These are phyloP conservation scores for Clonostachys byssicola DNA, from an alignment of 2,329 filamentous ascomycete species.

Conservation along the genomic window DNA sequence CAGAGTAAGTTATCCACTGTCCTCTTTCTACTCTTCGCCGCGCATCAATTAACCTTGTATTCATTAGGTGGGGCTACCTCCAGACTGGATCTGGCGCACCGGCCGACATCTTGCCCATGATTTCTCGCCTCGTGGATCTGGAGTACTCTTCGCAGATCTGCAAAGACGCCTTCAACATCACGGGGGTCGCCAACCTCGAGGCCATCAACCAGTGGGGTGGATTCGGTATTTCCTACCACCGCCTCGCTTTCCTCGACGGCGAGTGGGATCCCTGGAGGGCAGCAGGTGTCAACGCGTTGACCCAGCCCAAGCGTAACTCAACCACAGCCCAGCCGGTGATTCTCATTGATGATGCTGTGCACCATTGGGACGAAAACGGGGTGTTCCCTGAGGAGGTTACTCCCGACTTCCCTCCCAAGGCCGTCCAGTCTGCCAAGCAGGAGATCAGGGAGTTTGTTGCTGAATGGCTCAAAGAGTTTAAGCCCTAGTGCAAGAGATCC, in stretches of 20 bases:
- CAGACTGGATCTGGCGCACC: conserved; percentile 70
- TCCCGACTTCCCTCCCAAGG: conserved; percentile 1
- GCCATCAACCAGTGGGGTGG: conserved; percentile 75
- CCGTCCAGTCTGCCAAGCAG: conserved; percentile 2
- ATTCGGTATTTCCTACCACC: conserved; percentile 66
- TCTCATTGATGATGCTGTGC: conserved; percentile 5
- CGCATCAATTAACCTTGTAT: conserved; percentile 2
- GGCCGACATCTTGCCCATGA: conserved; percentile 56
- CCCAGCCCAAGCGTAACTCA: conserved; percentile 1
- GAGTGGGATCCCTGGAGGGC: conserved; percentile 77
- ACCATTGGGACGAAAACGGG: conserved; percentile 8
- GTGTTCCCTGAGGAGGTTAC: conserved; percentile 1
- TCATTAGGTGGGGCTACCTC: conserved; percentile 66
- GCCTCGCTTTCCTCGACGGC: conserved; percentile 73
- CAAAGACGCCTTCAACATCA: conserved; percentile 66
- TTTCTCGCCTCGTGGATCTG: conserved; percentile 67
- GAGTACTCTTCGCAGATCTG: conserved; percentile 61
- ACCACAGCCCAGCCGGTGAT: conserved; percentile 4
- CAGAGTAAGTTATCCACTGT: conserved; percentile 3
- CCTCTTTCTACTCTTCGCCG: not conserved
- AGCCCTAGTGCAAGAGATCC: not conserved
- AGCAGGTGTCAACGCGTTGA: conserved; percentile 65
- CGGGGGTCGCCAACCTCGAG: conserved; percentile 54
- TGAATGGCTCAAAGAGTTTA: conserved; percentile 6
- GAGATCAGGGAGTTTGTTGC: conserved; percentile 3